phyloP scores from a whole-genome alignment of 1,139 yeast genomes.

The Yamadazyma dendronema region DNA sequence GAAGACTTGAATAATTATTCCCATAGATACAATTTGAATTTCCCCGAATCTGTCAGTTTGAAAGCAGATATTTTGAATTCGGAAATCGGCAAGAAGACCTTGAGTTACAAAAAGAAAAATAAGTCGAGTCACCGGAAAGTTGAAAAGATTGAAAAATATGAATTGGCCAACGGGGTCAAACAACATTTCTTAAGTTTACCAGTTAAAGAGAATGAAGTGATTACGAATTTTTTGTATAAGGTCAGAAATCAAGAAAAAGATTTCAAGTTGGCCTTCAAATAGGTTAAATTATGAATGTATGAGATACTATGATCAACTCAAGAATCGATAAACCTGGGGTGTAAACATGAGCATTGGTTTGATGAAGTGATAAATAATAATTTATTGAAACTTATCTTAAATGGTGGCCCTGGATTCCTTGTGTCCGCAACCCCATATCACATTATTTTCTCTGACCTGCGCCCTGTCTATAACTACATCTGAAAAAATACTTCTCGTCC shows the following conservation, averaged over 20 bases:
- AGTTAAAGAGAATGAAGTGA: constrained; percentile 74
- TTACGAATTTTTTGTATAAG: constrained; percentile 75
- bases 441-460: too few relatives aligned
- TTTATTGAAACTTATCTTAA: too few relatives aligned
- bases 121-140: constrained; percentile 16
- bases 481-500: too few relatives aligned
- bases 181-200: constrained; percentile 61
- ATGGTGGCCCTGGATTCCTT: too few relatives aligned
- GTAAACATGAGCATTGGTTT: too few relatives aligned
- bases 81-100: constrained; percentile 64
- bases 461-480: too few relatives aligned
- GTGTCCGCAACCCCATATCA: too few relatives aligned
- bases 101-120: constrained; percentile 35
- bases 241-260: constrained; percentile 62
- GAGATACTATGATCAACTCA: neutral
- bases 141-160: constrained; percentile 48
- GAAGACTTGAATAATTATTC: constrained; percentile 58
- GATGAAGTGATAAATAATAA: too few relatives aligned
- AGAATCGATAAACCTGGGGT: too few relatives aligned
- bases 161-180: constrained; percentile 54
- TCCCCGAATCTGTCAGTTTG: constrained; percentile 53
- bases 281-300: neutral
- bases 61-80: constrained; percentile 62
- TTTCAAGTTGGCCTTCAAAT: constrained; percentile 36
- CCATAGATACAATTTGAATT: constrained; percentile 44